These are phyloP conservation scores for Microcyclospora tardicrescens DNA, from an alignment of 2,329 filamentous ascomycete genomes.

Conservation along the genomic window DNA sequence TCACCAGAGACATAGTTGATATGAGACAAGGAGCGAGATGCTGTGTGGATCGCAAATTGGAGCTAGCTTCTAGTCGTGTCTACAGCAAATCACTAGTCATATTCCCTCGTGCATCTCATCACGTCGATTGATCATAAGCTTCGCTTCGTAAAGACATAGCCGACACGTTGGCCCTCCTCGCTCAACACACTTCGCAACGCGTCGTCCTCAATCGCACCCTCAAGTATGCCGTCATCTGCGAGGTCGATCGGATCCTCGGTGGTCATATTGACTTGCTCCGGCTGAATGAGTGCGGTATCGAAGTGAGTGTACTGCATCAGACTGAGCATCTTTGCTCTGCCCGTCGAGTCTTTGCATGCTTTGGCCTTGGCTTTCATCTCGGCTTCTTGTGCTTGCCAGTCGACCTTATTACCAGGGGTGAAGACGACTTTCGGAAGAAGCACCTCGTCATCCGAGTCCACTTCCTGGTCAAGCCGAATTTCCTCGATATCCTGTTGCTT, in stretches of 20 bases:
- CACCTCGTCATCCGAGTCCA: conserved; percentile 14
- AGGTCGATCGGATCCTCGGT: conserved; percentile 13
- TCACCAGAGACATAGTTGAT: no score
- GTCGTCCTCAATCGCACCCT: conserved; percentile 36
- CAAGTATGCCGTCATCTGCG: conserved; percentile 22
- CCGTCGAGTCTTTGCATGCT: conserved; percentile 19
- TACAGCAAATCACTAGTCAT: no score
- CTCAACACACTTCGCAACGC: conserved; percentile 37
- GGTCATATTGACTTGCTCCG: conserved; percentile 17
- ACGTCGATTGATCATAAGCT: conserved; percentile 2
- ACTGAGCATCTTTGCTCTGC: conserved; percentile 33
- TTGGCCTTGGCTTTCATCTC: conserved; percentile 18
- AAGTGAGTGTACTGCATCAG: conserved; percentile 45
- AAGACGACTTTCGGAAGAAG: conserved; percentile 7
- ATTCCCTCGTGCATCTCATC: no score
- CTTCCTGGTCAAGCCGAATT: conserved; percentile 10
- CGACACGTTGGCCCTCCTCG: conserved; percentile 32
- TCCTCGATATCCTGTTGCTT: conserved; percentile 8
- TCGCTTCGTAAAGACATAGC: conserved; percentile 39
- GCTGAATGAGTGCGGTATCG: conserved; percentile 28
- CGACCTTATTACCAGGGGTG: conserved; percentile 24
- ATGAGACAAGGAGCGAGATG: no score
- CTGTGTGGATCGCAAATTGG: no score
- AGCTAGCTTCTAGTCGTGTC: no score
- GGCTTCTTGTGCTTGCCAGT: conserved; percentile 24